phyloP scores from a whole-genome alignment of 352 stramenopile genomes.

The Aphanomyces invadans region DNA sequence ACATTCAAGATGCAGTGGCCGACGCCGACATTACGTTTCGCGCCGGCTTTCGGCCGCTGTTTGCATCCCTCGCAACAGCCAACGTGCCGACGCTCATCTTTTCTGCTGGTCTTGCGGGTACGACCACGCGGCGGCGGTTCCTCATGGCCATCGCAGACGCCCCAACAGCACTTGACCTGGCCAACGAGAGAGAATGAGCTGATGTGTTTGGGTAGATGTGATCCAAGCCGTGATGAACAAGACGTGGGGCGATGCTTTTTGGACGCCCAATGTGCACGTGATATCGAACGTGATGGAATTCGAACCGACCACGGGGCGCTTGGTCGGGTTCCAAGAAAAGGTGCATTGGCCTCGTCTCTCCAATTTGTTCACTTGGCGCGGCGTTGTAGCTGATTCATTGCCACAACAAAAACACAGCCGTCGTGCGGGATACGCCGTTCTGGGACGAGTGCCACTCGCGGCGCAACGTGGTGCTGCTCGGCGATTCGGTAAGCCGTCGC shows the following conservation, averaged over 20 bases:
- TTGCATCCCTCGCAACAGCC: slow-evolving; percentile 39
- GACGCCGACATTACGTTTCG: slow-evolving; percentile 49
- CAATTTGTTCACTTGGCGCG: too few species aligned
- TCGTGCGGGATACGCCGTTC: slow-evolving; percentile 54
- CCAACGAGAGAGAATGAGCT: too few species aligned
- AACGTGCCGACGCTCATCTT: slow-evolving; percentile 71
- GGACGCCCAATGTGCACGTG: slow-evolving; percentile 53
- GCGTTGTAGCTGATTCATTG: slow-evolving; percentile 58
- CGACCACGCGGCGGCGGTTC: too few species aligned
- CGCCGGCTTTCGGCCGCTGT: slow-evolving; percentile 54
- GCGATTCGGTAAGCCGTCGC: slow-evolving; percentile 37
- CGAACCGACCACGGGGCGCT: slow-evolving; percentile 29
- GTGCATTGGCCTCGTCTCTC: too few species aligned
- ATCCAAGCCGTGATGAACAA: slow-evolving; percentile 67
- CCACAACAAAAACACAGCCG: slow-evolving; percentile 70
- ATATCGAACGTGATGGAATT: slow-evolving; percentile 77
- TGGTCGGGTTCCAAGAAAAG: slow-evolving; percentile 48
- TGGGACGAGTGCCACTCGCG: slow-evolving; percentile 45
- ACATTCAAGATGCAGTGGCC: slow-evolving; percentile 31
- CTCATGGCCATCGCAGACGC: too few species aligned
- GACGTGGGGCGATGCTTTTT: slow-evolving; percentile 14
- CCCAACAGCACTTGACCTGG: too few species aligned
- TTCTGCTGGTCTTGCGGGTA: slow-evolving; percentile 38
- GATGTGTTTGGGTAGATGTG: slow-evolving; percentile 35
- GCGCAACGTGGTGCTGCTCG: slow-evolving; percentile 55